Percentiles rank a stretch among this genome's conserved stretches.
Evolutionary conservation across 2,329 filamentous ascomycete genomes (phyloP).

Genomic region (Thielaviopsis ethacetica): DNA sequence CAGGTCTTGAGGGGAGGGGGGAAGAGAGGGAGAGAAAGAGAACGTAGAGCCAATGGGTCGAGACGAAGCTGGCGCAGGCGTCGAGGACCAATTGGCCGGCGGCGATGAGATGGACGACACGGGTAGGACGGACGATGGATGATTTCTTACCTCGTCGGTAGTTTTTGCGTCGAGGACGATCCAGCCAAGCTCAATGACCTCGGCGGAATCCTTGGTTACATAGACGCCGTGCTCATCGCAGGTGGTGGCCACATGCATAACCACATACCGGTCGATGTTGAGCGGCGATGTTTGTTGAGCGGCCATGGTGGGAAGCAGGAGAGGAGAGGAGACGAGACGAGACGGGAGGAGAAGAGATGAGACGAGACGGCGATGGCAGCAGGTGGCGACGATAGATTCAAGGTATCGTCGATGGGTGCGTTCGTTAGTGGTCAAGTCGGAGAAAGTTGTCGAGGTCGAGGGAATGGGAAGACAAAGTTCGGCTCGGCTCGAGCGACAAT

Average conservation of each 20-base stretch:
- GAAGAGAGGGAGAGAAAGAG: background rate
- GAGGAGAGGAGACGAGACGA: too few species aligned
- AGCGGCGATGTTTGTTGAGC: constrained; percentile 34
- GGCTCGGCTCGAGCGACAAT: too few species aligned
- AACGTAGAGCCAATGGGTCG: background rate
- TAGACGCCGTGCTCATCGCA: constrained; percentile 99
- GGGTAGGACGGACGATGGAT: background rate
- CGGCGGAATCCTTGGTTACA: constrained; percentile 96
- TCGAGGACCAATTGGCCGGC: background rate
- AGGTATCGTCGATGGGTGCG: background rate
- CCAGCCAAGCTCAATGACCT: constrained; percentile 98
- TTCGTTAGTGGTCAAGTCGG: too few species aligned
- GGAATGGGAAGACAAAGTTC: too few species aligned
- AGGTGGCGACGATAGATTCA: background rate
- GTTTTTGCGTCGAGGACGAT: constrained; percentile 84
- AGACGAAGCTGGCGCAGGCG: background rate
- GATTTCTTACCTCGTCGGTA: constrained; percentile 65
- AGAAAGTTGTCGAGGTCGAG: too few species aligned
- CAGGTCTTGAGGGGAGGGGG: too few species aligned
- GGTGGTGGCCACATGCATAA: constrained; percentile 96
- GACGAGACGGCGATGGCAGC: too few species aligned
- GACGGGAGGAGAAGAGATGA: too few species aligned
- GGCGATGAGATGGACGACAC: constrained; percentile 4
- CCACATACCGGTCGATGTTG: constrained; percentile 87
- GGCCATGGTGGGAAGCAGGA: constrained; percentile 18